phyloP scores from a whole-genome alignment of 2,329 filamentous ascomycete species.

The Dactylonectria estremocensis region DNA sequence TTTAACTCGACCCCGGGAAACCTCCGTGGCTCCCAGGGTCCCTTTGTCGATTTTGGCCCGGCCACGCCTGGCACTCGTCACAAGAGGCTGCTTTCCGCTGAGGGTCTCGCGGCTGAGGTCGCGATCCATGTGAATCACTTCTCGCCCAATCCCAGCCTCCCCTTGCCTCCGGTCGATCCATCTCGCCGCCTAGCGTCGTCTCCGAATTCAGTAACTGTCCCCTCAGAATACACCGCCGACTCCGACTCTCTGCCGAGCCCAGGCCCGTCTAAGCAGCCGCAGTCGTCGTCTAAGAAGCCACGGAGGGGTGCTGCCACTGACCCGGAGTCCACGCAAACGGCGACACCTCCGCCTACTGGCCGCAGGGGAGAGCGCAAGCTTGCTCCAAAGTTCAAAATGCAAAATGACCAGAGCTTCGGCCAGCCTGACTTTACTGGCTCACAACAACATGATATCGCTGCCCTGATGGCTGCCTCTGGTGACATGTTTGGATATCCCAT shows the following conservation, averaged over 20 bases:
- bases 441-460: slow-evolving; percentile 65
- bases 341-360: slow-evolving; percentile 73
- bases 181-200: slow-evolving; percentile 73
- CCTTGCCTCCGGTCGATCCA: slow-evolving; percentile 73
- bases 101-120: slow-evolving; percentile 65
- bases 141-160: slow-evolving; percentile 66
- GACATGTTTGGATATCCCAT: slow-evolving; percentile 75
- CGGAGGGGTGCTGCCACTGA: slow-evolving; percentile 60
- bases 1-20: slow-evolving; percentile 76
- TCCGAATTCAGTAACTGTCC: slow-evolving; percentile 59
- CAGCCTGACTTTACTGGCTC: slow-evolving; percentile 66
- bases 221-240: slow-evolving; percentile 51
- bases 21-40: slow-evolving; percentile 62
- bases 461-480: slow-evolving; percentile 62
- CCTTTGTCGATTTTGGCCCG: slow-evolving; percentile 63
- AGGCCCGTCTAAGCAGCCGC: slow-evolving; percentile 44
- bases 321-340: slow-evolving; percentile 63
- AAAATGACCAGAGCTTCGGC: slow-evolving; percentile 70
- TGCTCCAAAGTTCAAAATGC: slow-evolving; percentile 69
- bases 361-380: slow-evolving; percentile 71
- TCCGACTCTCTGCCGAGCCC: slow-evolving; percentile 48
- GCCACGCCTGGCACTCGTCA: slow-evolving; percentile 57
- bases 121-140: slow-evolving; percentile 76
- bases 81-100: slow-evolving; percentile 68
- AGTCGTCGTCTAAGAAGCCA: slow-evolving; percentile 61